These are phyloP conservation scores for Neoscytalidium dimidiatum DNA, from an alignment of 2,329 filamentous ascomycete species.

Conservation along the genomic window DNA sequence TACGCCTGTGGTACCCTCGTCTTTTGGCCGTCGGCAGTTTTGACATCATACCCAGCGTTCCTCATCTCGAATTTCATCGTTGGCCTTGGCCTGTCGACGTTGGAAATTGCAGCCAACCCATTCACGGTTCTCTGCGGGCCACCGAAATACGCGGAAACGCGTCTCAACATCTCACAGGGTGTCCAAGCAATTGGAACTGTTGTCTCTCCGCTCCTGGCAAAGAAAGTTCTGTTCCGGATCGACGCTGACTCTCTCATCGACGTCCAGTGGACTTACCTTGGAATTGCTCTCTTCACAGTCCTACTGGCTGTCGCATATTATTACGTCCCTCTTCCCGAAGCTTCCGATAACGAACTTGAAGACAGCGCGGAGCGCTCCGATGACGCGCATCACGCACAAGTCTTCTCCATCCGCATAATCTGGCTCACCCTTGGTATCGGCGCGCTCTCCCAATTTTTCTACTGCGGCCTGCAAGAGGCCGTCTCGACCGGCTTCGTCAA, in stretches of 20 bases:
- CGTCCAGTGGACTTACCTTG: slow-evolving; percentile 67
- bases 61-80: slow-evolving; percentile 65
- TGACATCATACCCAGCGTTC: slow-evolving; percentile 62
- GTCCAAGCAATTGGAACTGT: slow-evolving; percentile 64
- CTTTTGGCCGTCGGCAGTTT: slow-evolving; percentile 66
- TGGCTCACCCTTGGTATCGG: slow-evolving; percentile 59
- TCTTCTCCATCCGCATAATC: slow-evolving; percentile 49
- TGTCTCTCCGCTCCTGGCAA: slow-evolving; percentile 60
- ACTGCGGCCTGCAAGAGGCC: slow-evolving; percentile 62
- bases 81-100: slow-evolving; percentile 59
- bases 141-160: slow-evolving; percentile 59
- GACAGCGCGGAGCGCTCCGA: slow-evolving; percentile 55
- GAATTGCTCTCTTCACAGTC: slow-evolving; percentile 62
- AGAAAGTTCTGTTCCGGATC: slow-evolving; percentile 57
- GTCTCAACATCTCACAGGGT: slow-evolving; percentile 62
- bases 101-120: slow-evolving; percentile 63
- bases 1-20: slow-evolving; percentile 63
- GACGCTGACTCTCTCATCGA: slow-evolving; percentile 57
- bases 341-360: slow-evolving; percentile 61
- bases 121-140: slow-evolving; percentile 65
- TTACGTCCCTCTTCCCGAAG: slow-evolving; percentile 64
- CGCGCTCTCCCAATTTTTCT: slow-evolving; percentile 59
- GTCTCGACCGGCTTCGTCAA: slow-evolving; percentile 50
- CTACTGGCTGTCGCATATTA: slow-evolving; percentile 61
- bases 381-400: slow-evolving; percentile 46